These are phyloP conservation scores for Volutella citrinella DNA, from an alignment of 2,329 filamentous ascomycete genomes.

Conservation along the genomic window DNA sequence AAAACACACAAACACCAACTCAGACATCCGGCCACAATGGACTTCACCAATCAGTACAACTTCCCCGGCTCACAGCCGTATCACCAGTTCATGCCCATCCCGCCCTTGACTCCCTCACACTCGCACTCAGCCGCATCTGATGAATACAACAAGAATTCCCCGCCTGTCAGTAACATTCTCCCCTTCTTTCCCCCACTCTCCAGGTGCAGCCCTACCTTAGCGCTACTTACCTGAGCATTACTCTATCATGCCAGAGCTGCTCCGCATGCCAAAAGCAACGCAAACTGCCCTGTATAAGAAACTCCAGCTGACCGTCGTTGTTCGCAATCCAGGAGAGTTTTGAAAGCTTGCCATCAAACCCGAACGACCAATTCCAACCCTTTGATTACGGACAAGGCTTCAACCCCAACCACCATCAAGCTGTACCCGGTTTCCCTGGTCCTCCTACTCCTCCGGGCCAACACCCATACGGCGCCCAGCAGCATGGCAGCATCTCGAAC, in stretches of 20 bases:
- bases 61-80: conserved; percentile 50
- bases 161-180: conserved; percentile 46
- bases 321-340: conserved; percentile 46
- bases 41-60: conserved; percentile 47
- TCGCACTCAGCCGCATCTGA: conserved; percentile 53
- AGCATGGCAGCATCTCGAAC: conserved; percentile 20
- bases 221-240: conserved; percentile 35
- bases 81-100: conserved; percentile 52
- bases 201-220: conserved; percentile 26
- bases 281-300: too few relatives aligned
- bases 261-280: too few relatives aligned
- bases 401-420: conserved; percentile 32
- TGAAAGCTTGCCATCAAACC: conserved; percentile 39
- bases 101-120: conserved; percentile 53
- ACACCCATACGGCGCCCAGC: conserved; percentile 25
- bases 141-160: conserved; percentile 54
- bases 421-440: conserved; percentile 36
- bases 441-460: conserved; percentile 53
- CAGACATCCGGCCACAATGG: conserved; percentile 45
- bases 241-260: too few relatives aligned
- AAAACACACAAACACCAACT: too few relatives aligned
- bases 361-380: conserved; percentile 44
- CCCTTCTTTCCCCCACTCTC: conserved; percentile 23
- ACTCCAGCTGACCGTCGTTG: conserved; percentile 10
- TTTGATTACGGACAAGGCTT: conserved; percentile 44